Evolutionary conservation across 768 basidiomycete genomes (phyloP).

Genomic region (Lactarius hatsudake): DNA sequence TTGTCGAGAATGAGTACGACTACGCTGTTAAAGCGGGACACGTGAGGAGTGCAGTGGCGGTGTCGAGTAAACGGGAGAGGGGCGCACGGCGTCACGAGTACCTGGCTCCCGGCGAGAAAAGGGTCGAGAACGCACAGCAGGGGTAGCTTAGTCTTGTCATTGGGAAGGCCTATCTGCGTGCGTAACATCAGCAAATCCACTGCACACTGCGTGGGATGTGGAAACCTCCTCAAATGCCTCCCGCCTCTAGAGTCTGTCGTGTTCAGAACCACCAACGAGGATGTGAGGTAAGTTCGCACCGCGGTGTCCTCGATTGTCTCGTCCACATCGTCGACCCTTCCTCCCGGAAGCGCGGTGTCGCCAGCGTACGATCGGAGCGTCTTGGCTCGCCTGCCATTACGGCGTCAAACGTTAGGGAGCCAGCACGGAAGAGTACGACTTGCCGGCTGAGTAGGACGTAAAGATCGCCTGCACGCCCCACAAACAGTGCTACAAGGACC

Average conservation of each 20-base stretch:
- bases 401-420: neutral
- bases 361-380: conserved; percentile 76
- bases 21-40: conserved; percentile 47
- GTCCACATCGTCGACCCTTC: conserved; percentile 72
- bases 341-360: conserved; percentile 87
- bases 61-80: neutral
- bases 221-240: conserved; percentile 89
- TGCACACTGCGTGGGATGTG: neutral
- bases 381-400: conserved; percentile 58
- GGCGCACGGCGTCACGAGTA: conserved; percentile 83
- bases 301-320: conserved; percentile 74
- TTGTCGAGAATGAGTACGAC: conserved; percentile 83
- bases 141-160: conserved; percentile 65
- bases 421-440: conserved; percentile 30
- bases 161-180: conserved; percentile 75
- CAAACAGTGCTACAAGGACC: conserved; percentile 81
- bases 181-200: conserved; percentile 7
- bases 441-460: conserved; percentile 84
- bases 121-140: conserved; percentile 77
- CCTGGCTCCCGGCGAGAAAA: conserved; percentile 65
- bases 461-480: conserved; percentile 78
- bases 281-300: conserved; percentile 37
- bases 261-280: conserved; percentile 2
- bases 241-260: conserved; percentile 50
- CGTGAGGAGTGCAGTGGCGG: neutral